Evolutionary conservation across 169 alveolate species (phyloP).

Genomic region (Plasmodium malariae): DNA sequence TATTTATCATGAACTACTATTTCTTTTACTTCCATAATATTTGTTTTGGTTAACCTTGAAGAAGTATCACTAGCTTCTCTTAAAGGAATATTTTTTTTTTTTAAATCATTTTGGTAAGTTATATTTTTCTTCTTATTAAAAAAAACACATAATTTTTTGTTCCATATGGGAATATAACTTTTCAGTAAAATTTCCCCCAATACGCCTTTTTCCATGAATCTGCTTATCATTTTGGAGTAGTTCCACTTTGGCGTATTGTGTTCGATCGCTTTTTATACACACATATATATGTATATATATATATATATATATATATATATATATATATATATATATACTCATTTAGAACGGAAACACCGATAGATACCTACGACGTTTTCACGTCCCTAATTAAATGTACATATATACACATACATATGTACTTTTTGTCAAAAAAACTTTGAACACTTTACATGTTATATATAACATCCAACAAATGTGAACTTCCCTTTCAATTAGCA

Average conservation of each 20-base stretch:
- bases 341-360: too few species aligned
- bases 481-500: too few species aligned
- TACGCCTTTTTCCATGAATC: background rate
- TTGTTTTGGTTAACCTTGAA: background rate
- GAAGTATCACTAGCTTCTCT: background rate
- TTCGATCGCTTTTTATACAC: too few species aligned
- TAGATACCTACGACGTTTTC: too few species aligned
- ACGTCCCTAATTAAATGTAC: too few species aligned
- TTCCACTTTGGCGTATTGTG: background rate
- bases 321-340: too few species aligned
- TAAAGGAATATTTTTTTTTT: background rate
- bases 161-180: background rate
- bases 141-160: background rate
- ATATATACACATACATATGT: too few species aligned
- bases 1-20: slow-evolving; percentile 68
- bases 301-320: too few species aligned
- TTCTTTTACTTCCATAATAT: slow-evolving; percentile 43
- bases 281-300: too few species aligned
- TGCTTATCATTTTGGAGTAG: background rate
- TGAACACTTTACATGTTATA: too few species aligned
- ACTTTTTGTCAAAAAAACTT: too few species aligned
- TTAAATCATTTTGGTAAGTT: background rate
- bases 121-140: slow-evolving; percentile 7
- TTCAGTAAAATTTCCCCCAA: background rate
- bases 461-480: too few species aligned